Evolutionary conservation across 2,329 filamentous ascomycete species (phyloP), one percentile per base, ranked within the genome.

Genomic region (Neonectria punicea): DNA sequence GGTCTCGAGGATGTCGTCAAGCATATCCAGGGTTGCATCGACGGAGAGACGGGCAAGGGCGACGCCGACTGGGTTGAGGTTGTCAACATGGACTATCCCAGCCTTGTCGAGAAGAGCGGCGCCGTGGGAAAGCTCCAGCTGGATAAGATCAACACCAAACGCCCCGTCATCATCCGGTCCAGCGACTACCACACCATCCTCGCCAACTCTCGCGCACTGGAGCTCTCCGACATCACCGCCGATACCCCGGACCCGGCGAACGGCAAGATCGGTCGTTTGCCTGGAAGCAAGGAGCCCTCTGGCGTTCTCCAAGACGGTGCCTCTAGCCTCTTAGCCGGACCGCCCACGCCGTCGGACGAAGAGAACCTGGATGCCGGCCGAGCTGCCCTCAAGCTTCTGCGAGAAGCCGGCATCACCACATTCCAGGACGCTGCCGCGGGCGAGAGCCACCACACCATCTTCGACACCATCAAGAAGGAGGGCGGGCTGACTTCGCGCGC

Each of bases 11-110:
- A 69, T 3, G 39, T 70, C 3, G 4, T 71, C 5, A 16, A 68
- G 22, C 74, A 75, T 3, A 68, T 75, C 3, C 69, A 74, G 36
- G 65, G 65, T 2, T 75, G 74, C 25, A 44, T 75, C 7, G 73
- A 73, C 11, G 58, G 50, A 4, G 73, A 74, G 20, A 63, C 63
- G 2, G 62, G 41, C 4, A 74, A 75, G 62, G 63, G 57, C 0
- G 69, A 73, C 2, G 53, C 61, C 9, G 70, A 72, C 39, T 75
- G 74, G 74, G 50, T 75, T 9, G 73, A 75, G 47, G 73, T 72
- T 5, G 66, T 75, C 32, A 72, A 69, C 53, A 66, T 73, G 69
- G 71, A 73, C 55, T 73, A 73, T 13, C 58, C 71, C 10, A 57
- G 71, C 14, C 71, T 73, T 7, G 61, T 68, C 6, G 67, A 49